phyloP scores from a whole-genome alignment of 78 protist species.

The Capsaspora owczarzaki region DNA sequence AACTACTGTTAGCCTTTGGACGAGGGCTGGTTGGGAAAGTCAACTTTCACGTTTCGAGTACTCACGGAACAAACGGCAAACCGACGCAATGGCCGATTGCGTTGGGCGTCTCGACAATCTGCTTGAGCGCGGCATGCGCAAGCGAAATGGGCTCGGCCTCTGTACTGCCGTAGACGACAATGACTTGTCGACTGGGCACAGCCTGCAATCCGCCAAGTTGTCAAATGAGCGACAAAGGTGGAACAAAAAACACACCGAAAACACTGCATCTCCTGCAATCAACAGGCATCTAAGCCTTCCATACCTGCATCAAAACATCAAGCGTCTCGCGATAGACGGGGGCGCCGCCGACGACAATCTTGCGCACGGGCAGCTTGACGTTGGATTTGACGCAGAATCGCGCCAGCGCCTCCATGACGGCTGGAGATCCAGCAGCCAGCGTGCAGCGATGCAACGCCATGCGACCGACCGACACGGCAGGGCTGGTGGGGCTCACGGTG shows the following conservation, averaged over 20 bases:
- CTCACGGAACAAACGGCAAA: too few species aligned
- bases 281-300: background rate
- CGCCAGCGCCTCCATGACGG: background rate
- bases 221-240: too few species aligned
- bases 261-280: background rate
- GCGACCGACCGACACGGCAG: background rate
- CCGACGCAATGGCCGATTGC: too few species aligned
- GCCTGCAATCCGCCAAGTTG: too few species aligned
- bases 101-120: too few species aligned
- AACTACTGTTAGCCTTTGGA: too few species aligned
- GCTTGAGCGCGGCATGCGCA: too few species aligned
- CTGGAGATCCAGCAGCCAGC: background rate
- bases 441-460: background rate
- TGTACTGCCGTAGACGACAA: too few species aligned
- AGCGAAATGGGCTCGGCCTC: too few species aligned
- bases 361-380: background rate
- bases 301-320: background rate
- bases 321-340: background rate
- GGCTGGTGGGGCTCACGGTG: background rate
- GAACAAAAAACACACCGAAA: background rate
- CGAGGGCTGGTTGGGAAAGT: too few species aligned
- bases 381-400: background rate
- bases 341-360: background rate
- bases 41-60: too few species aligned
- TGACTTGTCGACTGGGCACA: too few species aligned